These are phyloP conservation scores for Didymella arachidicola DNA, from an alignment of 2,329 filamentous ascomycete genomes.

Conservation along the genomic window DNA sequence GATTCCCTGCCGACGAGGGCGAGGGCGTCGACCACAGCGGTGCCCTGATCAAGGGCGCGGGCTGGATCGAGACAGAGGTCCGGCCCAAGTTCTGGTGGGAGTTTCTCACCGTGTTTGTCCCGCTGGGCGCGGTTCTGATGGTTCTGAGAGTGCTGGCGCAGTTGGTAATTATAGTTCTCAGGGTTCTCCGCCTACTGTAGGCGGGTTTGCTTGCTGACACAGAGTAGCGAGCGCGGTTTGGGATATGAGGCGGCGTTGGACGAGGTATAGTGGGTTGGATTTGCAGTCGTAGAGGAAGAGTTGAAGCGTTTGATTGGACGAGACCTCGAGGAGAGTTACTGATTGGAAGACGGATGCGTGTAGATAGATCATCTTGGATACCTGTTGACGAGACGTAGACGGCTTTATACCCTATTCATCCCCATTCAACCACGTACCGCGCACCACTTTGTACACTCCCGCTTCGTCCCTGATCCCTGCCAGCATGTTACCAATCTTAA, in stretches of 20 bases:
- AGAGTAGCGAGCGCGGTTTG: not conserved
- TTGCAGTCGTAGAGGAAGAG: not conserved
- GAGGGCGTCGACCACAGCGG: conserved; percentile 29
- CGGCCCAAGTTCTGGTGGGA: conserved; percentile 50
- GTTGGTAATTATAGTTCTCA: conserved; percentile 35
- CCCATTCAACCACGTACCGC: no score
- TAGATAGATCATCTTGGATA: not conserved
- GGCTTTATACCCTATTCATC: conserved; percentile 1
- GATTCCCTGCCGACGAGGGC: conserved; percentile 75
- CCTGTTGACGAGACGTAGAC: not conserved
- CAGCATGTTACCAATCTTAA: no score
- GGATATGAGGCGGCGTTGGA: no score
- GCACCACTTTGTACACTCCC: no score
- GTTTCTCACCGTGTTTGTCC: conserved; percentile 56
- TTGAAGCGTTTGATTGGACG: not conserved
- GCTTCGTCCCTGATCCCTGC: no score
- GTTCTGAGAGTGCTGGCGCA: conserved; percentile 44
- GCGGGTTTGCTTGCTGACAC: not conserved
- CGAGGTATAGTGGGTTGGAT: no score
- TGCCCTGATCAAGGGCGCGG: conserved; percentile 44
- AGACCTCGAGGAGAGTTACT: not conserved
- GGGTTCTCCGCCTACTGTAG: not conserved
- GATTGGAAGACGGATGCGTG: not conserved
- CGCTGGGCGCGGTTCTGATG: conserved; percentile 47
- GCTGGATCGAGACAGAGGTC: conserved; percentile 59